Evolutionary conservation across 805 yeast species (phyloP).

Genomic region (Kazachstania psychrophila): DNA sequence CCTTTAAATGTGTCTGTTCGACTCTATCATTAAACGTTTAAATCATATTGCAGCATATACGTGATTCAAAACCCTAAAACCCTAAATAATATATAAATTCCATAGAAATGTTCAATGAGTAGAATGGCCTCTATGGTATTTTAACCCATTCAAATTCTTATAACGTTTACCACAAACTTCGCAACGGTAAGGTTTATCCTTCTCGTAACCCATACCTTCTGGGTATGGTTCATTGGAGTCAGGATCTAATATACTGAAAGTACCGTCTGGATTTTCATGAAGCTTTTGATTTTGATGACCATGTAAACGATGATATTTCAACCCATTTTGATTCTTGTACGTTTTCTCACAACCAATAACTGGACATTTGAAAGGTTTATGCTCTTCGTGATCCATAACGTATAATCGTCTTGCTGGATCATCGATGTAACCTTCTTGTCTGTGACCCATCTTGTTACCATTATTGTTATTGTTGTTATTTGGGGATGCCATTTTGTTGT

Average conservation of each 20-base stretch:
- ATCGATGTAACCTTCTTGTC: conserved; percentile 70
- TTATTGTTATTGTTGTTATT: not conserved
- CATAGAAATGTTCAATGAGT: conserved; percentile 56
- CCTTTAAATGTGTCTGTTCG: too few relatives aligned
- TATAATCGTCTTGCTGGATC: conserved; percentile 94
- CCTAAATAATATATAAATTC: too few relatives aligned
- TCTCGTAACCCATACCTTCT: conserved; percentile 90
- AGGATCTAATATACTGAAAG: conserved; percentile 87
- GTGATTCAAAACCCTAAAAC: too few relatives aligned
- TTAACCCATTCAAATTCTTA: conserved; percentile 90
- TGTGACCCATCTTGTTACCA: not conserved
- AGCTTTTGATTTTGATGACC: conserved; percentile 95
- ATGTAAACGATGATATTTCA: conserved; percentile 89
- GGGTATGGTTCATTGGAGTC: conserved; percentile 80
- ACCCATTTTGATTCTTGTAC: conserved; percentile 93
- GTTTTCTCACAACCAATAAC: conserved; percentile 97
- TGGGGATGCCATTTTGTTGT: not conserved
- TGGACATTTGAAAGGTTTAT: conserved; percentile 94
- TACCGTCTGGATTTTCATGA: conserved; percentile 86
- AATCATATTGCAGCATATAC: too few relatives aligned
- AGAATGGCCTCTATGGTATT: conserved; percentile 97
- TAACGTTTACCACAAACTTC: conserved; percentile 97
- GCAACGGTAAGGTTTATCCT: conserved; percentile 96
- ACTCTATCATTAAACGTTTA: too few relatives aligned
- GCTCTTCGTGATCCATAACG: conserved; percentile 84